A percentile compares a stretch with the other conserved stretches of the same genome.
Conservation (phyloP, 1,139 yeast genomes). For the Pichia sp. region DNA sequence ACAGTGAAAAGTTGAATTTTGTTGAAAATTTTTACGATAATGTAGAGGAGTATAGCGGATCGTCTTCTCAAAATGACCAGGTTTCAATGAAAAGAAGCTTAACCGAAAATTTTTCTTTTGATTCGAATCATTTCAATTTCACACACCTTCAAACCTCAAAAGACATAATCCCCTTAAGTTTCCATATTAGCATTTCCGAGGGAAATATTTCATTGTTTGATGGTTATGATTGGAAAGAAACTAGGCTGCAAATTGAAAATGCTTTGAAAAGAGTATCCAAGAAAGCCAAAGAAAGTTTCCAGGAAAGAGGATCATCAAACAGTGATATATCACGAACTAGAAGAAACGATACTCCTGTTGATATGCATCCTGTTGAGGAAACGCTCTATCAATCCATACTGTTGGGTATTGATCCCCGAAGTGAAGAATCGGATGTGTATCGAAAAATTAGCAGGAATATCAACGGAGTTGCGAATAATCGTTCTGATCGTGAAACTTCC, state of each 20-base stretch:
- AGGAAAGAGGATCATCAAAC: not conserved
- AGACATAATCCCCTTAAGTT: slow-evolving; percentile 19
- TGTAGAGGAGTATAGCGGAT: slow-evolving; percentile 1
- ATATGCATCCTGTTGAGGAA: slow-evolving; percentile 41
- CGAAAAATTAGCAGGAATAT: slow-evolving; percentile 40
- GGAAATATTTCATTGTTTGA: slow-evolving; percentile 58
- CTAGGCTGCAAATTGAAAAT: slow-evolving; percentile 55
- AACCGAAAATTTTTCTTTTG: slow-evolving; percentile 20
- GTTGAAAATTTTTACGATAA: slow-evolving; percentile 23
- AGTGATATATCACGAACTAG: not conserved
- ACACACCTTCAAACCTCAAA: not conserved
- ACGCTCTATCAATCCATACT: slow-evolving; percentile 68
- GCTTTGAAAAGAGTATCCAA: slow-evolving; percentile 57
- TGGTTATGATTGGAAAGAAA: slow-evolving; percentile 89
- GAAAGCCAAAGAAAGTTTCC: slow-evolving; percentile 26
- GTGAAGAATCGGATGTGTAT: slow-evolving; percentile 40
- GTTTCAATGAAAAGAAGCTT: slow-evolving; percentile 7
- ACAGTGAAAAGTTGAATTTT: slow-evolving; percentile 12
- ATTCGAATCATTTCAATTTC: slow-evolving; percentile 40
- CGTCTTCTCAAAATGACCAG: not conserved
- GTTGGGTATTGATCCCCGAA: slow-evolving; percentile 49
- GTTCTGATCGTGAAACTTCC: no score
- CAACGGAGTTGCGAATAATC: slow-evolving; percentile 1
- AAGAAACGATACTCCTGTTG: not conserved
- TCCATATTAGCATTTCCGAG: slow-evolving; percentile 29